Percentiles rank a stretch among this genome's conserved stretches.
Evolutionary conservation across 495 filamentous ascomycete species (phyloP).

Genomic region (Trypethelium eluteriae): DNA sequence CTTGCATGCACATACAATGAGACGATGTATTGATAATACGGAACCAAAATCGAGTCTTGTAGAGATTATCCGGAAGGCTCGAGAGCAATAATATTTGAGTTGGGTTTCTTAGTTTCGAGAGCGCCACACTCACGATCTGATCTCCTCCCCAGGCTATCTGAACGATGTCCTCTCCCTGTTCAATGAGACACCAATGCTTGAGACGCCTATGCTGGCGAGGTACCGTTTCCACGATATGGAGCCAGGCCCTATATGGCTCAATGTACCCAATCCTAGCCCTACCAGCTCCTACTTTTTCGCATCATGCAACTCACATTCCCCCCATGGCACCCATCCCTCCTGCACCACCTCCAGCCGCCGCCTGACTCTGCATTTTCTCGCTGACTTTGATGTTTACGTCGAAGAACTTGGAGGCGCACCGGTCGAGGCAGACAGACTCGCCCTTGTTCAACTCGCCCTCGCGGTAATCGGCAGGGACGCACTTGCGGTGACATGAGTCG

Average conservation of each 20-base stretch:
- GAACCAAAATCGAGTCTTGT: no score
- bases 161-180: no score
- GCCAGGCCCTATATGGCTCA: background rate
- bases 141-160: no score
- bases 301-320: background rate
- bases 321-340: conserved; percentile 31
- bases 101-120: no score
- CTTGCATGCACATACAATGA: no score
- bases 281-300: background rate
- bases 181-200: no score
- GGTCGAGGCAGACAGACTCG: conserved; percentile 94
- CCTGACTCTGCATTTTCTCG: conserved; percentile 70
- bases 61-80: no score
- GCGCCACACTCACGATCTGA: no score
- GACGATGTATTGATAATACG: no score
- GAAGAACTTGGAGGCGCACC: conserved; percentile 95
- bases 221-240: no score
- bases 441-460: conserved; percentile 96
- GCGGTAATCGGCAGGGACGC: conserved; percentile 81
- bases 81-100: no score
- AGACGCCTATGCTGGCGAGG: no score
- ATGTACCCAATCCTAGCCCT: conserved; percentile 4
- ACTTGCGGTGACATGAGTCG: conserved; percentile 85
- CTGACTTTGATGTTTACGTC: conserved; percentile 90
- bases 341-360: conserved; percentile 38